Percentiles rank a stretch among this genome's conserved stretches.
Conservation (phyloP, 1,284 basidiomycete genomes). For the Puccinia triticina region DNA sequence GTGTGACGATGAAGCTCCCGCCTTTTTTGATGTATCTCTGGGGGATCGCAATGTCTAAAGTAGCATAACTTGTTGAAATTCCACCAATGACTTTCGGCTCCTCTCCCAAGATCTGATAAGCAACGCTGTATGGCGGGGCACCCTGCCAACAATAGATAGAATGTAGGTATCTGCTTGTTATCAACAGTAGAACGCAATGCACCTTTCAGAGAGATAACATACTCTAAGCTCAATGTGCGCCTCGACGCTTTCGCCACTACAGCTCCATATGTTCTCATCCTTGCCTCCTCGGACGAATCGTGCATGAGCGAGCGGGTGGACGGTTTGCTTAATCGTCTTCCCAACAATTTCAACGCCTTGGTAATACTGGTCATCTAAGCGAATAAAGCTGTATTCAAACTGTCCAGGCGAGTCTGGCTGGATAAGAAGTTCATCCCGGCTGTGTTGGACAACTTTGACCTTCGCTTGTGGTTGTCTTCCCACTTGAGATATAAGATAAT, state of each 20-base stretch:
- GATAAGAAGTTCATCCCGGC: slow-evolving; percentile 80
- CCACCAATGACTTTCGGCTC: slow-evolving; percentile 30
- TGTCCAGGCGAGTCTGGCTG: slow-evolving; percentile 86
- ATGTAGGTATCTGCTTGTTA: slow-evolving; percentile 3
- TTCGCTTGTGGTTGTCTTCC: slow-evolving; percentile 64
- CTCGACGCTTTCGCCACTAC: slow-evolving; percentile 45
- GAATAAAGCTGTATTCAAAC: slow-evolving; percentile 80
- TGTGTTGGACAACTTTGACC: slow-evolving; percentile 67
- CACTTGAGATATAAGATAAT: slow-evolving; percentile 75
- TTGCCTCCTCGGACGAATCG: slow-evolving; percentile 36
- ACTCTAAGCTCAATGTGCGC: slow-evolving; percentile 47
- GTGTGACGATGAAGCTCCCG: slow-evolving; percentile 38
- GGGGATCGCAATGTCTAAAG: slow-evolving; percentile 45
- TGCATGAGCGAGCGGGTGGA: slow-evolving; percentile 49
- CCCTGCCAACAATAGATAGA: slow-evolving; percentile 27
- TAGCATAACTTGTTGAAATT: slow-evolving; percentile 30
- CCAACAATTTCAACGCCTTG: slow-evolving; percentile 61
- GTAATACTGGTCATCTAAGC: slow-evolving; percentile 84
- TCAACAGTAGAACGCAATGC: neutral
- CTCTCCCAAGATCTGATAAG: slow-evolving; percentile 49
- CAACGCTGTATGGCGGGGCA: slow-evolving; percentile 47
- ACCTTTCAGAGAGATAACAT: neutral
- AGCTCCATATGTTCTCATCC: slow-evolving; percentile 47
- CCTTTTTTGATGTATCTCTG: slow-evolving; percentile 44
- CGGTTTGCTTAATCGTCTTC: slow-evolving; percentile 42